A percentile compares a stretch with the other conserved stretches of the same genome.
Evolutionary conservation across 2,329 filamentous ascomycete species (phyloP).

Genomic region (Neofusicoccum ribis): DNA sequence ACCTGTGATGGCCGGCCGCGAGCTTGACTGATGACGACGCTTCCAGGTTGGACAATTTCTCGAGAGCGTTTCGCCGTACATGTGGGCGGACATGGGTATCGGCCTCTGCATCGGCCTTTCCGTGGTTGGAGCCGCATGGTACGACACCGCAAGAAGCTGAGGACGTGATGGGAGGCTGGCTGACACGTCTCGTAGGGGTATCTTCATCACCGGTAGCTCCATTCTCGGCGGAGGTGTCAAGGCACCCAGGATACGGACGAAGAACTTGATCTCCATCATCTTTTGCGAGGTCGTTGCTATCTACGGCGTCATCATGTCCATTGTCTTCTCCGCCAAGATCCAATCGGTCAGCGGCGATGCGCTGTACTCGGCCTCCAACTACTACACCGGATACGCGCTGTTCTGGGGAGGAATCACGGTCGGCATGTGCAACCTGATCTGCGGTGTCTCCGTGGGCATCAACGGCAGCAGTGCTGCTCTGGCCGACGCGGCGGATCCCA

Average conservation of each 20-base stretch:
- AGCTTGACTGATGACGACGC: conserved; percentile 17
- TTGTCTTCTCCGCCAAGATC: conserved; percentile 93
- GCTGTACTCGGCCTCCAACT: conserved; percentile 73
- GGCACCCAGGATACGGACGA: conserved; percentile 95
- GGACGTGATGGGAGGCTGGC: conserved; percentile 25
- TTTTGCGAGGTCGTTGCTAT: conserved; percentile 99
- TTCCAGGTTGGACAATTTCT: conserved; percentile 84
- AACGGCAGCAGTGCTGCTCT: conserved; percentile 96
- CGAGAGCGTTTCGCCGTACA: conserved; percentile 89
- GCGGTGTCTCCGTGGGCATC: conserved; percentile 94
- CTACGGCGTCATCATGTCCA: conserved; percentile 99
- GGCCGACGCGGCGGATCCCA: conserved; percentile 90
- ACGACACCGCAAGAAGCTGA: conserved; percentile 27
- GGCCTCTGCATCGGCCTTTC: conserved; percentile 93
- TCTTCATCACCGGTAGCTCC: conserved; percentile 96
- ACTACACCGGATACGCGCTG: conserved; percentile 91
- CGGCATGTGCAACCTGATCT: conserved; percentile 92
- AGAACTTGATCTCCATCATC: conserved; percentile 99
- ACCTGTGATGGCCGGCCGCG: not conserved
- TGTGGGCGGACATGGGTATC: conserved; percentile 89
- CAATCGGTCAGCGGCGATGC: conserved; percentile 63
- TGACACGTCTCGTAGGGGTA: conserved; percentile 68
- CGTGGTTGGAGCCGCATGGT: conserved; percentile 97
- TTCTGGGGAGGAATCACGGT: conserved; percentile 97
- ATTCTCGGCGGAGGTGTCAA: conserved; percentile 96